These are phyloP conservation scores for Schwanniomyces occidentalis DNA, from an alignment of 805 yeast genomes.

Conservation along the genomic window DNA sequence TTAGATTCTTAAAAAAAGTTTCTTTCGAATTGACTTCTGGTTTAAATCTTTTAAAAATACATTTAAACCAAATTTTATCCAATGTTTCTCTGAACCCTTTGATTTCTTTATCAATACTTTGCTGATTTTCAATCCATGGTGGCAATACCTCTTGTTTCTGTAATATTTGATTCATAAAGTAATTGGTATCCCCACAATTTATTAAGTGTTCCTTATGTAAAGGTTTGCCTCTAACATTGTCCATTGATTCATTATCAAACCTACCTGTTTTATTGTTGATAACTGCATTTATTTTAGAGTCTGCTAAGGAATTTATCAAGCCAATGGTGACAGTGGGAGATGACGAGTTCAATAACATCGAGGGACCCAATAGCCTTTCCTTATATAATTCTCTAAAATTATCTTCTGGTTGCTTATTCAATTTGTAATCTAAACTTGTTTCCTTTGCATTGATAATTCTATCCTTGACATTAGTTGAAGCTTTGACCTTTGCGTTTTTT, in stretches of 20 bases:
- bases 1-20: background rate
- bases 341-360: slow-evolving; percentile 43
- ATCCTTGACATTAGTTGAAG: slow-evolving; percentile 14
- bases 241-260: slow-evolving; percentile 55
- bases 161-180: slow-evolving; percentile 75
- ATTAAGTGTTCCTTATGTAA: slow-evolving; percentile 52
- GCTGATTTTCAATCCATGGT: slow-evolving; percentile 84
- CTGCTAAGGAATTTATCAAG: slow-evolving; percentile 66
- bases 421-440: slow-evolving; percentile 60
- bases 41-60: slow-evolving; percentile 14
- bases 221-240: slow-evolving; percentile 58
- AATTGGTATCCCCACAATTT: slow-evolving; percentile 63
- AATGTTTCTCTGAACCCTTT: slow-evolving; percentile 46
- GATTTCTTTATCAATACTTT: slow-evolving; percentile 64
- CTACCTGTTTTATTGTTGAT: slow-evolving; percentile 67
- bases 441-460: slow-evolving; percentile 65
- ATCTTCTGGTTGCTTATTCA: slow-evolving; percentile 42
- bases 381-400: slow-evolving; percentile 61
- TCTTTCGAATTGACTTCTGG: slow-evolving; percentile 3
- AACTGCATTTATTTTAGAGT: slow-evolving; percentile 66
- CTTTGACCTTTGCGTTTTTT: slow-evolving; percentile 5
- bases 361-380: slow-evolving; percentile 63
- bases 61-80: slow-evolving; percentile 37
- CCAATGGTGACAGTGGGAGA: slow-evolving; percentile 47
- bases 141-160: slow-evolving; percentile 77